A percentile compares a stretch with the other conserved stretches of the same genome.
These are phyloP conservation scores for Curvularia verruculosa DNA, from an alignment of 2,329 filamentous ascomycete species.

Conservation along the genomic window DNA sequence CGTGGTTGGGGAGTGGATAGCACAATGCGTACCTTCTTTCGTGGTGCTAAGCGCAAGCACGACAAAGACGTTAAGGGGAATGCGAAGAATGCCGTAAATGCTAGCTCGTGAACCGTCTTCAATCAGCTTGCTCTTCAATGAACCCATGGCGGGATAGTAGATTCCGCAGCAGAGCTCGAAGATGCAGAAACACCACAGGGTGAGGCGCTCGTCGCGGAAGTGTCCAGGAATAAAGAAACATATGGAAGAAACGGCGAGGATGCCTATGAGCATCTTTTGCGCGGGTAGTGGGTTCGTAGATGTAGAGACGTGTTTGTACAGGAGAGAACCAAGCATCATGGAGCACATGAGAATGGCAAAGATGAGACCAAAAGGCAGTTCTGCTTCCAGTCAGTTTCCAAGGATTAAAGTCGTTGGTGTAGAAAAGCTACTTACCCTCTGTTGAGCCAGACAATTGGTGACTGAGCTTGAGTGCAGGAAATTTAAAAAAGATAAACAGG, in stretches of 20 bases:
- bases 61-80: slow-evolving; percentile 60
- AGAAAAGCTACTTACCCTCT: slow-evolving; percentile 26
- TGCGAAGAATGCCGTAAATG: slow-evolving; percentile 63
- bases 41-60: slow-evolving; percentile 43
- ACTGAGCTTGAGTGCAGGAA: slow-evolving; percentile 57
- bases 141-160: slow-evolving; percentile 64
- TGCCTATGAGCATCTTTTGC: slow-evolving; percentile 38
- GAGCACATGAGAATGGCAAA: slow-evolving; percentile 66
- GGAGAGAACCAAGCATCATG: slow-evolving; percentile 64
- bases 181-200: slow-evolving; percentile 64
- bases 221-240: slow-evolving; percentile 48
- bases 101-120: slow-evolving; percentile 61
- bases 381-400: slow-evolving; percentile 21
- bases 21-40: slow-evolving; percentile 33
- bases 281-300: slow-evolving; percentile 26
- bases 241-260: slow-evolving; percentile 33
- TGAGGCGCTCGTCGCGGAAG: slow-evolving; percentile 53
- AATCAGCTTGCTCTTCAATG: slow-evolving; percentile 61
- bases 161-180: slow-evolving; percentile 64
- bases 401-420: no score
- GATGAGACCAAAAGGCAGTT: slow-evolving; percentile 58
- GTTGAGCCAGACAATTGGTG: slow-evolving; percentile 38
- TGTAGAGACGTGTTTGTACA: slow-evolving; percentile 54
- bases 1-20: neutral
- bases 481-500: slow-evolving; percentile 69